Evolutionary conservation across 257 asterid species (phyloP).

Genomic region (Plectranthus barbatus): DNA sequence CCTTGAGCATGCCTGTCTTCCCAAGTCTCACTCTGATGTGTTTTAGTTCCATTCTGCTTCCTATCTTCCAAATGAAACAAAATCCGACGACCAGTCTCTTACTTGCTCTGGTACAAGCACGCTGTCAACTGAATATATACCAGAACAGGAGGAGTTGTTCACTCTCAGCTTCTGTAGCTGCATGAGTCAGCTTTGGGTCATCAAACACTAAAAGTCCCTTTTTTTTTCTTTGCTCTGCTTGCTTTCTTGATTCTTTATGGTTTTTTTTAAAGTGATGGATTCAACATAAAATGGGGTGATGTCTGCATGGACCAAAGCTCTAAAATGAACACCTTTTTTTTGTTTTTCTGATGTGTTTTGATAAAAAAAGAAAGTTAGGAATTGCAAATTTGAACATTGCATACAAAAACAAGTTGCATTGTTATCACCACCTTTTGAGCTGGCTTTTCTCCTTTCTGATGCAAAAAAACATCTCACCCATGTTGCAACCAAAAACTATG

Average conservation of each 20-base stretch:
- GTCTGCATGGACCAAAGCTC: neutral
- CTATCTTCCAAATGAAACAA: neutral
- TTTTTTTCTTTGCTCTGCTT: neutral
- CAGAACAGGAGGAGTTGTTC: neutral
- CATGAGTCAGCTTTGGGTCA: too few species aligned
- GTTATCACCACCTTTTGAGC: slow-evolving; percentile 13
- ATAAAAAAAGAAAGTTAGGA: neutral
- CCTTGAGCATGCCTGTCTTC: slow-evolving; percentile 10
- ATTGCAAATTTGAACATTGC: neutral
- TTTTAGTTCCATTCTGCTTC: too few species aligned
- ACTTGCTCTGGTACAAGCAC: neutral
- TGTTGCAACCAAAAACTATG: too few species aligned
- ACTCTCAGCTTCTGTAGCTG: too few species aligned
- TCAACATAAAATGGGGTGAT: neutral
- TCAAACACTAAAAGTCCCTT: neutral
- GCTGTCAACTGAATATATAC: slow-evolving; percentile 4
- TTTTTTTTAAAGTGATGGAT: slow-evolving; percentile 1
- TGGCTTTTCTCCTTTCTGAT: slow-evolving; percentile 20
- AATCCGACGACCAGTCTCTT: neutral
- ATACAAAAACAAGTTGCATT: slow-evolving; percentile 7
- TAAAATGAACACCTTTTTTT: neutral
- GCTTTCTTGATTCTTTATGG: neutral
- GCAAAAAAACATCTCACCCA: neutral
- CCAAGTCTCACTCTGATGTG: slow-evolving; percentile 12
- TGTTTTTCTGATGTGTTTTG: neutral